Base-by-base conservation (phyloP, 192 early-diverging fungal species). In the Podila clonocystis region DNA sequence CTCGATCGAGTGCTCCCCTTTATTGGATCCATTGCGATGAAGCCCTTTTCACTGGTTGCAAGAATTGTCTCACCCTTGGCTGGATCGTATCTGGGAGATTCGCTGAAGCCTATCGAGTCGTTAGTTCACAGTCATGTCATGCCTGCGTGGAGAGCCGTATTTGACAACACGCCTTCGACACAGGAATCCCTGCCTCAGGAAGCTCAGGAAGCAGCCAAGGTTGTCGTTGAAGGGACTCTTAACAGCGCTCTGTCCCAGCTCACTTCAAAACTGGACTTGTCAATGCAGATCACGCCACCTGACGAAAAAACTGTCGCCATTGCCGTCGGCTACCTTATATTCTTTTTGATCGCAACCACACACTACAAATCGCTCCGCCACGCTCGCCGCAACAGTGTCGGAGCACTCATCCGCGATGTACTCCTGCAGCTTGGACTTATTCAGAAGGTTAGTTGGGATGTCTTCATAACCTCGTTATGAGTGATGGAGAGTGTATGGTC, bases 301-400 rank as follows among this genome's bases (percentile, higher is more conserved):
- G 73, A 90, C 4, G 91, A 95, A 61, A 79, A 87, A 9, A 65
- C 90, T 8, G 75, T 86, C 5, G 89, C 88, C 41, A 87, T 91
- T 28, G 26, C 87, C 7, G 67, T 91, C 29, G 93, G 93, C 5
- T 95, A 95, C 62, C 36, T 82, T 2, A 86, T 91, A 1, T 64
- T 91, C 4, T 75, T 87, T 58, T 68, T 82, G 26, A 34, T 92
- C 13, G 83, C 86, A 8, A 65, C 85, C 15, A 88, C 86, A 84
- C 88, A 87, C 67, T 68, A 88, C 24, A 70, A 84, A 22, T 62
- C 73, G 15, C 65, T 70, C 31, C 64, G 66, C 1, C 82, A 74
- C 17, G 41, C 72, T 17, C 68, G 78, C 85, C 55, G 82, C 58
- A 67, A 86, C 73, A 90, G 86, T 49, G 83, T 83, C 58, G 69